These are phyloP conservation scores for Dioscorea alata DNA, from an alignment of 106 monocot genomes.

Conservation along the genomic window DNA sequence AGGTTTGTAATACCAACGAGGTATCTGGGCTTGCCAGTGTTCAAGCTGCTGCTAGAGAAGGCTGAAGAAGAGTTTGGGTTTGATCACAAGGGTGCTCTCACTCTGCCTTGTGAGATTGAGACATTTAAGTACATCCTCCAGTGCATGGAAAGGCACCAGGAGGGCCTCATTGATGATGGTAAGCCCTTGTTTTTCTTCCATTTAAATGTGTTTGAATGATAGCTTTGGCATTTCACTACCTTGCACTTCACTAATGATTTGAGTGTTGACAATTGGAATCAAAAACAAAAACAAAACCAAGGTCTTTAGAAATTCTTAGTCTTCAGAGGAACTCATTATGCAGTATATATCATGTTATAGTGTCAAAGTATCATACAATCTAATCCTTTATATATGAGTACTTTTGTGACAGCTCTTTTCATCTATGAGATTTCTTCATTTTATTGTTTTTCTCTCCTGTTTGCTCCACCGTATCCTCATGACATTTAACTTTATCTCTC, in stretches of 20 bases:
- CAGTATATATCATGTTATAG: not conserved
- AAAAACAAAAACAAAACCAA: no score
- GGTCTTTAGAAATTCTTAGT: not conserved
- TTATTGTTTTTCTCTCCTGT: no score
- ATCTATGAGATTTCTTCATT: not conserved
- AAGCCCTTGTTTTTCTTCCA: not conserved
- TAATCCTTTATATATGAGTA: not conserved
- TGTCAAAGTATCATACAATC: no score
- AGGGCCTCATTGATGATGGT: constrained; percentile 42
- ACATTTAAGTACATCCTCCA: constrained; percentile 81
- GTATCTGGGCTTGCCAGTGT: constrained; percentile 44
- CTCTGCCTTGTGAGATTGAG: constrained; percentile 61
- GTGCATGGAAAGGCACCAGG: constrained; percentile 40
- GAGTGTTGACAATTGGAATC: no score
- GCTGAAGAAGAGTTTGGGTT: constrained; percentile 73
- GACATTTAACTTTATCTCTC: not conserved
- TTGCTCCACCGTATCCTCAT: not conserved
- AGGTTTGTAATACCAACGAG: constrained; percentile 69
- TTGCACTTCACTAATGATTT: no score
- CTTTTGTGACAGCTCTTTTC: not conserved
- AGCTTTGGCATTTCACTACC: no score
- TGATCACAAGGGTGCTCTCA: constrained; percentile 49
- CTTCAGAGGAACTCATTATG: not conserved
- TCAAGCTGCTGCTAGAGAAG: constrained; percentile 54
- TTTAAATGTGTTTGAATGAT: no score